These are phyloP conservation scores for Aspergillus unguis DNA, from an alignment of 2,329 filamentous ascomycete genomes.

Conservation along the genomic window DNA sequence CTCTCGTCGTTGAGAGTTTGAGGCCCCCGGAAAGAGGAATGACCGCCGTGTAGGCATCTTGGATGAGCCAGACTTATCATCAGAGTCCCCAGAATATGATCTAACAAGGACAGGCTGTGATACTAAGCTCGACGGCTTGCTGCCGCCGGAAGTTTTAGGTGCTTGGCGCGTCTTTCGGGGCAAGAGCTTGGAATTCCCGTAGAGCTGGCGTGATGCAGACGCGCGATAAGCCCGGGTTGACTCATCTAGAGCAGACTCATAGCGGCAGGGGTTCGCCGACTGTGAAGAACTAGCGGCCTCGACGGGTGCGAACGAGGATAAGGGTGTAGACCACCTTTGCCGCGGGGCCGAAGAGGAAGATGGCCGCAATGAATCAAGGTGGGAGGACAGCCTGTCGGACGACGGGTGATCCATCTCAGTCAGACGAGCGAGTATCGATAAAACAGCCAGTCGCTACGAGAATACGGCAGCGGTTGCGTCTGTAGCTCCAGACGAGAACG, in stretches of 20 bases:
- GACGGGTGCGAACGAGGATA: conserved; percentile 14
- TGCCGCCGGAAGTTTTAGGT: conserved; percentile 17
- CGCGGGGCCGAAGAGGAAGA: conserved; percentile 31
- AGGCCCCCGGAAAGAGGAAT: conserved; percentile 28
- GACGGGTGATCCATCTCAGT: conserved; percentile 31
- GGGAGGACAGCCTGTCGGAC: conserved; percentile 27
- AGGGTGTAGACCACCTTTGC: conserved; percentile 26
- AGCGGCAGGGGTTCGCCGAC: conserved; percentile 23
- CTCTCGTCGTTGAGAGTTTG: conserved; percentile 21
- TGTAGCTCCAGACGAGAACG: conserved; percentile 10
- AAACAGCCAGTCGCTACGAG: conserved; percentile 8
- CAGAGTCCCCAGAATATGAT: conserved; percentile 40
- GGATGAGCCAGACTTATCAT: conserved; percentile 26
- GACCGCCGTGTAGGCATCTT: conserved; percentile 33
- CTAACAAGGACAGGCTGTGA: conserved; percentile 45
- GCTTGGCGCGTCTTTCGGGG: conserved; percentile 26
- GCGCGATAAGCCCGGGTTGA: conserved; percentile 31
- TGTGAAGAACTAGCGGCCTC: conserved; percentile 22
- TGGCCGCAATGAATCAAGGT: conserved; percentile 27
- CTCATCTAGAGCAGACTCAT: conserved; percentile 29
- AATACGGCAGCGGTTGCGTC: conserved; percentile 10
- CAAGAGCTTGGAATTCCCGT: conserved; percentile 25
- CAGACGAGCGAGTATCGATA: conserved; percentile 3
- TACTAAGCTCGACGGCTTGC: conserved; percentile 28
- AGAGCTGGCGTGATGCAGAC: conserved; percentile 33